phyloP scores from a whole-genome alignment of 306 rosid genomes.

The Pterocarpus santalinus region DNA sequence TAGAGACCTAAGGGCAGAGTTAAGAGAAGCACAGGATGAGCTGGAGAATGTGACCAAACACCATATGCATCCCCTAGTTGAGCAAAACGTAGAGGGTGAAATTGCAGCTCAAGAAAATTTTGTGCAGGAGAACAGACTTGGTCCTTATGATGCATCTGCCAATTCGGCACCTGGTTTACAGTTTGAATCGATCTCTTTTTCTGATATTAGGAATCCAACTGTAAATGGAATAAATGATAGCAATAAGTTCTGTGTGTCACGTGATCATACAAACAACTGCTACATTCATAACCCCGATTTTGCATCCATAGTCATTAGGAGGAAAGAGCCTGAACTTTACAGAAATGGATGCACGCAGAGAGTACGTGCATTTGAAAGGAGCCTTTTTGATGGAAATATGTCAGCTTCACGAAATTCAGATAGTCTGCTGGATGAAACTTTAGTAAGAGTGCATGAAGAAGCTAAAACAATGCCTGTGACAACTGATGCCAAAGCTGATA shows the following conservation, averaged over 20 bases:
- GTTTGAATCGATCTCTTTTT: constrained; percentile 44
- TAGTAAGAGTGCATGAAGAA: constrained; percentile 56
- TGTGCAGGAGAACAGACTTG: constrained; percentile 43
- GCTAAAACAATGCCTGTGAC: constrained; percentile 48
- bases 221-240: constrained; percentile 51
- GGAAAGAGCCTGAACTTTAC: constrained; percentile 73
- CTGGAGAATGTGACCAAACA: constrained; percentile 65
- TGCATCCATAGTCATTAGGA: constrained; percentile 79
- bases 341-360: constrained; percentile 86
- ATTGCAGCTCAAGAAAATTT: constrained; percentile 42
- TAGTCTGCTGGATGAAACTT: constrained; percentile 52
- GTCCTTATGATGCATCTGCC: constrained; percentile 31
- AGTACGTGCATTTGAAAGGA: constrained; percentile 85
- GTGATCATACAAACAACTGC: constrained; percentile 55
- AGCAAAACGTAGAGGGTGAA: constrained; percentile 51
- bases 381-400: constrained; percentile 59
- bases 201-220: constrained; percentile 38
- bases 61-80: constrained; percentile 49
- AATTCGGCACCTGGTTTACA: constrained; percentile 48
- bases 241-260: constrained; percentile 46
- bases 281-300: constrained; percentile 68
- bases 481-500: constrained; percentile 47
- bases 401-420: constrained; percentile 63
- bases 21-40: constrained; percentile 71
- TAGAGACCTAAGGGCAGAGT: constrained; percentile 79